phyloP scores from a whole-genome alignment of 495 filamentous ascomycete species.

The Lepidopterella palustris region DNA sequence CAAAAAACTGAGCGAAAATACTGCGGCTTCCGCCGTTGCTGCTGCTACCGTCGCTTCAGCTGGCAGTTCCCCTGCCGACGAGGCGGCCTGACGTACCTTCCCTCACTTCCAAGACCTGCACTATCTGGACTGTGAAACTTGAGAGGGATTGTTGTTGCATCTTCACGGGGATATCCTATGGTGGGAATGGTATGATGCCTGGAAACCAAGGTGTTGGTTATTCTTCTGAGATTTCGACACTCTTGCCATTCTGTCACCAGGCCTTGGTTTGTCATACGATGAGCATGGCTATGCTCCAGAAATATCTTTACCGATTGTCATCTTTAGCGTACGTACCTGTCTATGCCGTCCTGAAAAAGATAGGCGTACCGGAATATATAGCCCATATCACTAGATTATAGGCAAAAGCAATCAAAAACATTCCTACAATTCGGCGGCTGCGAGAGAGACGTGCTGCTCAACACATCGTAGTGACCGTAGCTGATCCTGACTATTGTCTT shows the following conservation, averaged over 20 bases:
- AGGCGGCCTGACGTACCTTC: no score
- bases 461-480: no score
- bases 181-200: neutral
- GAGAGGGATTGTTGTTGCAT: neutral
- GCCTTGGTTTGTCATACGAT: no score
- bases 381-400: neutral
- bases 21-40: neutral
- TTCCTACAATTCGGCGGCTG: neutral
- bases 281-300: neutral
- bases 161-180: neutral
- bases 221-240: neutral
- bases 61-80: neutral
- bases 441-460: neutral
- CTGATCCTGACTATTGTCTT: no score
- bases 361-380: neutral
- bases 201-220: no score
- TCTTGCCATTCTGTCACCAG: neutral
- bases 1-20: conserved; percentile 1
- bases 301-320: neutral
- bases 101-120: no score
- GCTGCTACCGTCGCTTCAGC: neutral
- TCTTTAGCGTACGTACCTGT: neutral
- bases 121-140: no score
- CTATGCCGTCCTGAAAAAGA: neutral
- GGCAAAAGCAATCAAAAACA: neutral